Base-by-base conservation (phyloP, 176 grass and related monocot genomes). In the Ampelocalamus luodianensis region DNA sequence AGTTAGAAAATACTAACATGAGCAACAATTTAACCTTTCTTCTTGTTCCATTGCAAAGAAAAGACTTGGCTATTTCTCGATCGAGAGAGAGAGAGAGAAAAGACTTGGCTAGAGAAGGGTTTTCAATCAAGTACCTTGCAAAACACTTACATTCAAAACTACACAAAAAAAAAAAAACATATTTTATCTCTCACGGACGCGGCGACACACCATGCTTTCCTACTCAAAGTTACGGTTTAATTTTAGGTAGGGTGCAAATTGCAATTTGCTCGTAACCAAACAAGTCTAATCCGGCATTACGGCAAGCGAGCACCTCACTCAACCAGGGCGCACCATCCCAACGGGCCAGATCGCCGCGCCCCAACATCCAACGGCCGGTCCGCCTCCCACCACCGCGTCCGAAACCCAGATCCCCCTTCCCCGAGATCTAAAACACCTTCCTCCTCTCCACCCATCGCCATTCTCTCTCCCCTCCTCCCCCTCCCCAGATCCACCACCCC, bases 401-500 rank as follows among this genome's bases (percentile, higher is more conserved):
- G 68, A 72, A 72, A 82, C 54, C 68, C 68, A 72, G 68, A 72
- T 44, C 67, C 38, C 34, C 53, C 65, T 69, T 81, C 13, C 49
- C 34, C 78, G 48, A 81, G 79, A 81, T 81, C 79, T 81, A 81
- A 70, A 81, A 53, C 68, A 36, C 53, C 24, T 61, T 36, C 39
- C 10, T 60, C 80, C 80, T 76, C 56, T 65, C 71, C 64, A 29
- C 40, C 20, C 37, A 20, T 80, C 62, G n/a, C 44, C 43, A 72
- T 54, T 68, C 17, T 37, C 32, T 32, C 59, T 14, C 40, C 16
- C 60, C 3, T 6, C 53, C 39, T 3, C 36, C 67, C 22, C 76
- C 10, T 24, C 55, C 71, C 37, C 88, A 90, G 88, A 86, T 90
- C 88, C 74, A 79, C 66, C 83, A 8, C 27, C 78, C 4, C 69